Evolutionary conservation across 2,329 filamentous ascomycete genomes (phyloP), one percentile per base, ranked within the genome.

Genomic region (Ceratocystis eucalypticola): DNA sequence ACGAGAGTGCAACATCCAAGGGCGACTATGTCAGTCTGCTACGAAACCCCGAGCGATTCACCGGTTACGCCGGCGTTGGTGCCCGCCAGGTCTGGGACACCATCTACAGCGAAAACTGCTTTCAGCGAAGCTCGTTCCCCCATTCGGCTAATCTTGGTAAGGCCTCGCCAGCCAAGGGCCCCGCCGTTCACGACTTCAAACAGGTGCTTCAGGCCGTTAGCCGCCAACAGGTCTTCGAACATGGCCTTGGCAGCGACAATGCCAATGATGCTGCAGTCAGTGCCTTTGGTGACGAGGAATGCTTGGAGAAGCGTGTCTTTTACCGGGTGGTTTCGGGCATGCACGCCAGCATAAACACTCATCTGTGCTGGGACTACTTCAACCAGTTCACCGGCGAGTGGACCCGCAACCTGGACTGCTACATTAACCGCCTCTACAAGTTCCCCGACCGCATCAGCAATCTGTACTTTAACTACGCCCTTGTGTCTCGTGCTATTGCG

Each of bases 291-390:
- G 91, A 96, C 70, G 92, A 96, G 71, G 89, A 96, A 73, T 99
- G 94, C 72, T 78, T 99, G 28, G 94, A 99, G 79, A 97, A 99
- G 81, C 88, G 94, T n/a, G 94, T 97, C 46, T 99, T 99, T 75
- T 94, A 97, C 77, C 84, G 92, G 5, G 86, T 99, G 69, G 85
- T 99, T 69, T 96, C 91, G 64, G 94, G 94, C 55, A 96, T 99
- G 94, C 94, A 99, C 75, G 91, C 94, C 17, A 96, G 92, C 70
- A 99, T 99, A 75, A 96, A 91, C 70, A 89, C 92, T 0, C 94
- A 99, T 76, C 80, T 99, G 53, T 99, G 94, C 82, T 94, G 89
- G 86, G 89, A 97, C 72, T 96, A 94, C 72, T 80, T 97, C 69
- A 96, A 99, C 76, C 91, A 96, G 77, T 91, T 88, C 1, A 96